Conservation (phyloP, 345 rosid species). For the Brassica juncea region DNA sequence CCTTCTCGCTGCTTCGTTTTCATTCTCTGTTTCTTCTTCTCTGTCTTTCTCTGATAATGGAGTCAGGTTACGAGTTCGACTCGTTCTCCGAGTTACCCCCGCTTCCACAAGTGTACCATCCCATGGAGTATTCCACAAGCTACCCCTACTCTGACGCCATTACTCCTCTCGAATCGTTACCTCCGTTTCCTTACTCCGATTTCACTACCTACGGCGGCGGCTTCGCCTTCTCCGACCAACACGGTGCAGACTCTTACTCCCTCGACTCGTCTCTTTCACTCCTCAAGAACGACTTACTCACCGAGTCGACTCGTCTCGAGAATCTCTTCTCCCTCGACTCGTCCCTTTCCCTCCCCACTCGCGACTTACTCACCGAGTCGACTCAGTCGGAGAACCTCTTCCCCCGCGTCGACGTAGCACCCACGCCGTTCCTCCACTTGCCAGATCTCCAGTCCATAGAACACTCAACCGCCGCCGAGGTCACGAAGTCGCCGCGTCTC, state of each 20-base stretch:
- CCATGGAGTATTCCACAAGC: slow-evolving; percentile 6
- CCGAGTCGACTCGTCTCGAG: slow-evolving; percentile 10
- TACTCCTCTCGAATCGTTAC: slow-evolving; percentile 4
- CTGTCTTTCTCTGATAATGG: slow-evolving; percentile 14
- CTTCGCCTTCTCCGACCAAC: slow-evolving; percentile 10
- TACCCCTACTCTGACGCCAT: not conserved
- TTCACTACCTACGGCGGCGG: slow-evolving; percentile 8
- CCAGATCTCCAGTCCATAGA: slow-evolving; percentile 32
- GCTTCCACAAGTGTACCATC: slow-evolving; percentile 24
- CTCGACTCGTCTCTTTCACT: slow-evolving; percentile 15
- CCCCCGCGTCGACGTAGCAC: not conserved
- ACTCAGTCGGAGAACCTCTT: not conserved
- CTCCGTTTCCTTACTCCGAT: slow-evolving; percentile 40
- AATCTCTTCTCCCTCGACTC: not conserved
- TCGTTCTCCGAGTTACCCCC: slow-evolving; percentile 29
- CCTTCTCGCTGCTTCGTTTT: not conserved
- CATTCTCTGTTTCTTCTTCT: not conserved
- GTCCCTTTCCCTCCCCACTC: slow-evolving; percentile 13
- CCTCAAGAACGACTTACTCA: not conserved
- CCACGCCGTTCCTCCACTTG: slow-evolving; percentile 27
- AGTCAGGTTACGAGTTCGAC: slow-evolving; percentile 19
- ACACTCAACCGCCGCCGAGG: not conserved
- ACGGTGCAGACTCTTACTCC: not conserved
- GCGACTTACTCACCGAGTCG: not conserved
- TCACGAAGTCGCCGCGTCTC: not conserved